Percentiles rank a stretch among this genome's conserved stretches.
Conservation (phyloP, 805 yeast genomes). For the Metschnikowia kunwiensis region DNA sequence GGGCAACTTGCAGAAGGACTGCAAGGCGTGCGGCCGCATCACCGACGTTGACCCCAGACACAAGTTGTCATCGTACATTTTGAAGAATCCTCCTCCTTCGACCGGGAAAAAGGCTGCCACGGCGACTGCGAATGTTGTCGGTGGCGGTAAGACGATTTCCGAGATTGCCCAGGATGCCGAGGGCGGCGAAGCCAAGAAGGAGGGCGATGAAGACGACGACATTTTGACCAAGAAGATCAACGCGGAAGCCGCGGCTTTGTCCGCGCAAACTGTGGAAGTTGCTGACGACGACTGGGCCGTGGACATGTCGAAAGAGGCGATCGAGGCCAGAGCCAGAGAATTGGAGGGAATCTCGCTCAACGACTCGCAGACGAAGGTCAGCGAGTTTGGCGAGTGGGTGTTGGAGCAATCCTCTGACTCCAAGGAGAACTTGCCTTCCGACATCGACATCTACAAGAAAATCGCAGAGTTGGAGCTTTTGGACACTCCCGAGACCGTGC, state of each 20-base stretch:
- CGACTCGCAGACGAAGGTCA: constrained; percentile 52
- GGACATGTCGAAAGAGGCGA: constrained; percentile 95
- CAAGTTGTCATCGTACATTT: constrained; percentile 79
- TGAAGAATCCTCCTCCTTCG: constrained; percentile 81
- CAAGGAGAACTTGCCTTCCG: constrained; percentile 65
- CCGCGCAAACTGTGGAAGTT: constrained; percentile 52
- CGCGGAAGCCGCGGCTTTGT: constrained; percentile 75
- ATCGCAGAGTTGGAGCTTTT: constrained; percentile 75
- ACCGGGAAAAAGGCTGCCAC: constrained; percentile 80
- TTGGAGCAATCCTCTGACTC: constrained; percentile 48
- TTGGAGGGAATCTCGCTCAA: constrained; percentile 61
- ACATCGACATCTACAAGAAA: constrained; percentile 89
- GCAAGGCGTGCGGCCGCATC: constrained; percentile 97
- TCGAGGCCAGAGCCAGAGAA: constrained; percentile 85
- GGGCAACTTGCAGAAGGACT: constrained; percentile 78
- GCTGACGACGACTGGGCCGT: constrained; percentile 97
- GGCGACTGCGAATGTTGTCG: constrained; percentile 84
- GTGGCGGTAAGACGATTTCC: constrained; percentile 78
- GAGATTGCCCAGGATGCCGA: constrained; percentile 63
- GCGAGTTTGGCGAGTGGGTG: constrained; percentile 89
- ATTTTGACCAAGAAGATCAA: constrained; percentile 73
- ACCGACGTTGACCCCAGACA: constrained; percentile 81
- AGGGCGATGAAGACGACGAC: constrained; percentile 62
- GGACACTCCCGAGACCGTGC: constrained; percentile 71
- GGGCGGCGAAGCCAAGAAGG: constrained; percentile 35